Conservation (phyloP, 345 rosid species). For the Rhodamnia rubescens region DNA sequence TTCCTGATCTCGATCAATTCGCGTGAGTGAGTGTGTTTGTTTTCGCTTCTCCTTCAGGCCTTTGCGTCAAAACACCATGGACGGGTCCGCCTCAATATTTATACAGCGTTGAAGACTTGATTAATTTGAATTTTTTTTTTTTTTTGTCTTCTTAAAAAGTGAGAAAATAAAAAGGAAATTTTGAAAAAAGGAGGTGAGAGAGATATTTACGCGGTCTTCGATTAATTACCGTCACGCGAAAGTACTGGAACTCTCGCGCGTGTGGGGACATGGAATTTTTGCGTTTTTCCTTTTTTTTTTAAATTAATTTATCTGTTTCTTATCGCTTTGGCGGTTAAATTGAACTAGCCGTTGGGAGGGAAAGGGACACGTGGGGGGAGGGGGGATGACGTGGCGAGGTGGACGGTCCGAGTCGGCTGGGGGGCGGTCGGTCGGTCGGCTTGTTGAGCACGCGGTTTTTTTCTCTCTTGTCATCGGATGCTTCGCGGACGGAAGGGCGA, state of each 20-base stretch:
- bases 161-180: neutral
- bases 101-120: neutral
- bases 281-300: neutral
- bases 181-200: neutral
- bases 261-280: no score
- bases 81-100: neutral
- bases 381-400: constrained; percentile 23
- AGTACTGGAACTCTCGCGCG: constrained; percentile 2
- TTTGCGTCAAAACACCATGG: neutral
- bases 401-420: constrained; percentile 30
- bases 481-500: neutral
- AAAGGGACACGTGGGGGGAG: constrained; percentile 25
- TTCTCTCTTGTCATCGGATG: neutral
- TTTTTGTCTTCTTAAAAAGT: neutral
- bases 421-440: neutral
- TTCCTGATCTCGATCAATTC: neutral
- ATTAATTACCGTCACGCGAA: neutral
- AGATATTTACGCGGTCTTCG: neutral
- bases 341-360: constrained; percentile 22
- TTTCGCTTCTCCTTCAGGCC: neutral
- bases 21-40: neutral
- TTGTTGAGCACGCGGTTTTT: neutral
- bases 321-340: constrained; percentile 18
- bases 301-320: neutral
- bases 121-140: neutral